Evolutionary conservation across 179 eudicot species (phyloP), one percentile per base, ranked within the genome.

Genomic region (Gypsophila paniculata): DNA sequence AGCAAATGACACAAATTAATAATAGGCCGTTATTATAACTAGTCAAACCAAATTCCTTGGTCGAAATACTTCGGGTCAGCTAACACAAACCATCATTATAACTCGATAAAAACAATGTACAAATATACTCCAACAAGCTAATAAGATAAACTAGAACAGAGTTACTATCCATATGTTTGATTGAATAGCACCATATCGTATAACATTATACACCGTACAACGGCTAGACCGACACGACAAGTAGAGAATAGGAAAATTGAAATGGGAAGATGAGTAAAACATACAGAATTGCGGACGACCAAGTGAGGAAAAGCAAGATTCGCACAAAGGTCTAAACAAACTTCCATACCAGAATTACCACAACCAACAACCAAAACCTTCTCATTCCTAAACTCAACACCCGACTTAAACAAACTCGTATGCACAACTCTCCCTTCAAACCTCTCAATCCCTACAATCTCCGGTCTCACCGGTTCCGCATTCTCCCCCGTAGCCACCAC

Each of bases 321-420:
- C 26, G 85, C 77, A 65, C 85, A 89, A 61, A 93, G 96, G 64
- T 93, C 98, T 74, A 88, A 81, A 65, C 97, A 80, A 42, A 93
- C 98, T 63, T 93, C 98, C 97, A 91, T 93, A 0, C 98, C 98
- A 4, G 98, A 93, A 82, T 93, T 93, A 8, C 98, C 98, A 83
- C 98, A 89, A 0, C 98, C 98, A 61, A 93, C 81, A 10, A 93
- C 97, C 75, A 93, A 81, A 75, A 93, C 96, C 74, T 76, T 89
- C 63, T 86, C 79, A 17, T 78, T 72, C 10, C 25, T 17, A 68
- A 86, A 93, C 21, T 77, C 84, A 29, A 11, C 58, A 68, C 98
- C 98, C 65, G 83, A 77, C 54, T 81, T 91, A 71, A 91, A 93
- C 73, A 25, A 68, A 74, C 93, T 86, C 0, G 98, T 91, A 67